Percentiles rank a stretch among this genome's conserved stretches.
These are phyloP conservation scores for Artomyces pyxidatus DNA, from an alignment of 768 basidiomycete species.

Conservation along the genomic window DNA sequence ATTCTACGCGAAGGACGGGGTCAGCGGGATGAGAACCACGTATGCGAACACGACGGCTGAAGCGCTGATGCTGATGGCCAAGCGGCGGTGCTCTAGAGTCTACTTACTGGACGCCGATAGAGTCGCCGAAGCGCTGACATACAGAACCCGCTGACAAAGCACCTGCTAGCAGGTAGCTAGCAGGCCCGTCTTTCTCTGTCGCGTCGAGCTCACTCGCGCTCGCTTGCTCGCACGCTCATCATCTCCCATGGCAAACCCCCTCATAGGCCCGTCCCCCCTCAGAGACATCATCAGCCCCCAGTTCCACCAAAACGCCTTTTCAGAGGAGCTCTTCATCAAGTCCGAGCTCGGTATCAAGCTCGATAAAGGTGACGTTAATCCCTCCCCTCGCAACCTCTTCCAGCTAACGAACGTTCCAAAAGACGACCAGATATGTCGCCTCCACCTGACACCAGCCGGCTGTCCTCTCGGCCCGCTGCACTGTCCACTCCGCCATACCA, in stretches of 20 bases:
- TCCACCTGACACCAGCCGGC: slow-evolving; percentile 71
- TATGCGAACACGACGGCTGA: no score
- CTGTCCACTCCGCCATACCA: slow-evolving; percentile 89
- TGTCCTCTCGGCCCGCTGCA: slow-evolving; percentile 88
- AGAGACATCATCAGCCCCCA: slow-evolving; percentile 75
- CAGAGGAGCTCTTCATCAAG: slow-evolving; percentile 76
- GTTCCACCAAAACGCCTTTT: slow-evolving; percentile 90
- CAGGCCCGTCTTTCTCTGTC: no score
- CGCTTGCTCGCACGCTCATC: neutral
- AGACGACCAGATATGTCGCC: slow-evolving; percentile 94
- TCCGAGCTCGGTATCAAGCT: slow-evolving; percentile 77
- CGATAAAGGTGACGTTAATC: slow-evolving; percentile 66
- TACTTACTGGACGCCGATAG: no score
- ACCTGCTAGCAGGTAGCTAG: no score
- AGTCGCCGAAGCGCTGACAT: no score
- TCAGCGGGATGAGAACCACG: no score
- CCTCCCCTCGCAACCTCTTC: neutral
- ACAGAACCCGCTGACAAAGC: no score
- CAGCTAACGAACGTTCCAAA: slow-evolving; percentile 6
- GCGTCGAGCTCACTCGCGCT: no score
- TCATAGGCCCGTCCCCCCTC: slow-evolving; percentile 25
- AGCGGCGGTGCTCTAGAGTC: no score
- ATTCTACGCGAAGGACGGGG: no score
- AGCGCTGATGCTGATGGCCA: no score
- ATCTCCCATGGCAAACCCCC: slow-evolving; percentile 19